Percentiles rank a stretch among this genome's conserved stretches.
These are phyloP conservation scores for Mycena latifolia DNA, from an alignment of 768 basidiomycete species.

Conservation along the genomic window DNA sequence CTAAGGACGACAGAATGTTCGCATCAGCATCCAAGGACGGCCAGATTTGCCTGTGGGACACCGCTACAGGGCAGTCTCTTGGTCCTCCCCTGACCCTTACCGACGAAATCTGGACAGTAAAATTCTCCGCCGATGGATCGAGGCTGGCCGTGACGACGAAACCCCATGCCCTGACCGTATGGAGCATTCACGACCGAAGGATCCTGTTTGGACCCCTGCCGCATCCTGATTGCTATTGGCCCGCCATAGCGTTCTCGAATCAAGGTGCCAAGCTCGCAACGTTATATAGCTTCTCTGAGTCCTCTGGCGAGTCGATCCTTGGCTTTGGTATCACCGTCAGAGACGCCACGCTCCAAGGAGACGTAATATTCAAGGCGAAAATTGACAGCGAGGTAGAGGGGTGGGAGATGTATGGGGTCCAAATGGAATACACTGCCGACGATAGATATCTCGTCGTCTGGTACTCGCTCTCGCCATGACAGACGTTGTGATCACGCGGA, in stretches of 20 bases:
- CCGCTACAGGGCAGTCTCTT: background rate
- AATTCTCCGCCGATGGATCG: slow-evolving; percentile 1
- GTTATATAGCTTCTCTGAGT: background rate
- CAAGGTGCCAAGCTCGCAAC: no score
- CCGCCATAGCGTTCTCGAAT: background rate
- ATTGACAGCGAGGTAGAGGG: background rate
- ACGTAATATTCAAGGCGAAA: background rate
- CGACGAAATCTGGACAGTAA: background rate
- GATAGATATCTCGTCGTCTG: slow-evolving; percentile 3
- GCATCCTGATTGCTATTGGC: background rate
- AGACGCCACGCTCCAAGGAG: background rate
- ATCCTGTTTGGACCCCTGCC: background rate
- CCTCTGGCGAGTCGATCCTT: background rate
- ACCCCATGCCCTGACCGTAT: background rate
- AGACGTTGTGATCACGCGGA: background rate
- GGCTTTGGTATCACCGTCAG: background rate
- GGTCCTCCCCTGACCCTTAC: background rate
- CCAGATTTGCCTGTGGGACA: background rate
- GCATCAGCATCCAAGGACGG: background rate
- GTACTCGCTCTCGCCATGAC: background rate
- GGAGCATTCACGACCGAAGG: background rate
- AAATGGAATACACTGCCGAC: background rate
- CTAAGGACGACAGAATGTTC: background rate
- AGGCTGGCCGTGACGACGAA: background rate
- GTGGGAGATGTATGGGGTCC: background rate